Base-by-base conservation (phyloP, 768 basidiomycete genomes). In the Termitomyces bulborhizus region DNA sequence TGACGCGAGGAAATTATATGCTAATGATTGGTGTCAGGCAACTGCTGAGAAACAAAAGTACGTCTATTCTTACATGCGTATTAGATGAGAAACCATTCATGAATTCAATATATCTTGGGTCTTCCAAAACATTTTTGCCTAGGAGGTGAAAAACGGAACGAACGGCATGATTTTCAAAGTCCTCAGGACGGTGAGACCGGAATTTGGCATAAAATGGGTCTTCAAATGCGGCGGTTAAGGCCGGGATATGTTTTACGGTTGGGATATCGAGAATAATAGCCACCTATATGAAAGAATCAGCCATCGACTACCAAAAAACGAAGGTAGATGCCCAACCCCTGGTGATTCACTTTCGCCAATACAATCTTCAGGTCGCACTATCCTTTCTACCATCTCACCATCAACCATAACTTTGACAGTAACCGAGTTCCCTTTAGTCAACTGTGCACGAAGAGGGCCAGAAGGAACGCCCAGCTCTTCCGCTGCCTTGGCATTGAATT, bases 231-330 rank as follows among this genome's bases (percentile, higher is more conserved):
- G 76, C 67, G 26, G 79, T 36, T 13, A 90, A 67, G 6, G 76
- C 69, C 1, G 76, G 71, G 16, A 87, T 82, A 65, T 88, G 81
- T 31, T 66, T 73, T 0, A 75, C 69, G 0, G 80, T 78, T 0
- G 93, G 88, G 12, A 88, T 79, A 61, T 94, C 90, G 43, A 95
- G 68, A 40, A 93, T 71, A 5, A 93, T 66, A 24, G 86, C 66
- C 3, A 77, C 84, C 83, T 90, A 27, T 24, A 54, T 26, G 21
- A 6, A 8, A 18, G 6, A 24, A 24, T 56, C 21, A 56, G 43
- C 44, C 7, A 6, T 40, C 45, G 45, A 42, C n/a, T 6, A 40
- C 29, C 8, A 26, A 40, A 27, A 24, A 32, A 46, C 37, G 6
- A 27, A 13, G 55, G 21, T 43, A 53, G 46, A 9, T 58, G 13